These are phyloP conservation scores for Xerocomellus amylosporus DNA, from an alignment of 768 basidiomycete genomes.

Conservation along the genomic window DNA sequence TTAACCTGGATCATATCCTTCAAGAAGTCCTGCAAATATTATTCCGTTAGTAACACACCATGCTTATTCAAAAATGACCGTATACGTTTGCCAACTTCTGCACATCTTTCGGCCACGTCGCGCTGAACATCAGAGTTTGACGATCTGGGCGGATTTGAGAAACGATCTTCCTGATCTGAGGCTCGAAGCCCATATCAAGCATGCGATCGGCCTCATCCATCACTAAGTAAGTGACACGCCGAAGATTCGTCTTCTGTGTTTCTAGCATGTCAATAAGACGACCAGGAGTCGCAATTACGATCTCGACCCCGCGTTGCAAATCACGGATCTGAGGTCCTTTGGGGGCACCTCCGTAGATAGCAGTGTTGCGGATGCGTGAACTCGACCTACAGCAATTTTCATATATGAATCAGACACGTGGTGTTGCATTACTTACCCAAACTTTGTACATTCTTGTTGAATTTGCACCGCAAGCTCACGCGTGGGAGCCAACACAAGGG, in stretches of 20 bases:
- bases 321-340: conserved; percentile 99
- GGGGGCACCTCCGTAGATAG: conserved; percentile 97
- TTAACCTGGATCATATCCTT: conserved; percentile 98
- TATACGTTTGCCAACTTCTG: conserved; percentile 90
- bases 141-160: conserved; percentile 96
- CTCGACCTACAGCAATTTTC: conserved; percentile 52
- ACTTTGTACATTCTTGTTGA: conserved; percentile 98
- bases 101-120: conserved; percentile 99
- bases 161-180: conserved; percentile 98
- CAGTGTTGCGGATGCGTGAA: conserved; percentile 96
- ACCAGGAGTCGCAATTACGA: conserved; percentile 99
- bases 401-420: background rate
- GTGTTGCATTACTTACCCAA: conserved; percentile 59
- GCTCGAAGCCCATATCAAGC: conserved; percentile 99
- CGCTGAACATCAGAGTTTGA: conserved; percentile 99
- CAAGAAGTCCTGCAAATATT: conserved; percentile 73
- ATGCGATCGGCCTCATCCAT: conserved; percentile 99
- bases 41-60: background rate
- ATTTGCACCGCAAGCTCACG: conserved; percentile 99
- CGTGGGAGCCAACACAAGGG: conserved; percentile 93
- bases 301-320: conserved; percentile 93
- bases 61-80: background rate
- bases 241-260: conserved; percentile 92
- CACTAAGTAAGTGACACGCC: conserved; percentile 94
- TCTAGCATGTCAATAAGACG: conserved; percentile 99